Evolutionary conservation across 192 early-diverging fungal genomes (phyloP), one percentile per base, ranked within the genome.

Genomic region (Chytriomyces hyalinus): DNA sequence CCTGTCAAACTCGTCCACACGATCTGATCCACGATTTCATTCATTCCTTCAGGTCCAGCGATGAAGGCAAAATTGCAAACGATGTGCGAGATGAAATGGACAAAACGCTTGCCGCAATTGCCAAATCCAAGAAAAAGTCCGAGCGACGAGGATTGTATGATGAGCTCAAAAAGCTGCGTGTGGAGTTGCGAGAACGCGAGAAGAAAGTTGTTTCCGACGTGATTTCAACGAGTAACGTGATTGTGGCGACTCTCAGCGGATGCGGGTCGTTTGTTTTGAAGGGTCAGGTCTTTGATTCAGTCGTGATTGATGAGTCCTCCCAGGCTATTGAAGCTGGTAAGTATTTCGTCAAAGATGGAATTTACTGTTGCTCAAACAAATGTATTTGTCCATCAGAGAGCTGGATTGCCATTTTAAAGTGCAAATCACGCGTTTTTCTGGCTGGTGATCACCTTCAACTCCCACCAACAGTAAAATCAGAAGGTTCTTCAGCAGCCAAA

Each of bases 381-480:
- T 57, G 10, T 15, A 57, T 57, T n/a, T n/a, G 1, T 15, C 10
- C 10, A 10, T n/a, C 51, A 57, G 96, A 98, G 83, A 93, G 93
- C 76, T 98, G 95, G 94, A 92, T 96, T 65, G 93, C 96, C 2
- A 87, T 94, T 11, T 70, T 89, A 45, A 92, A 90, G 74, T 87
- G 86, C 10, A 73, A 60, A 43, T 17, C 60, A 10, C 71, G 60
- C 61, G 85, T 93, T 5, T 87, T 98, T 22, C 79, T 98, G 17
- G 96, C 96, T 6, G 96, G 96, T 9, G 96, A 97, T 79, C 93
- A 94, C 82, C 83, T 92, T 63, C 95, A 97, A 78, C 78, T 97
- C 61, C 93, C 94, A 5, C 96, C 96, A 6, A 98, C 95, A 0
- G 85, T 95, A 67, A 92, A 93, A 70, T 90, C 88, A 28, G 75